These are phyloP conservation scores for Geotrichum cucujoidarum DNA, from an alignment of 1,139 yeast species.

Conservation along the genomic window DNA sequence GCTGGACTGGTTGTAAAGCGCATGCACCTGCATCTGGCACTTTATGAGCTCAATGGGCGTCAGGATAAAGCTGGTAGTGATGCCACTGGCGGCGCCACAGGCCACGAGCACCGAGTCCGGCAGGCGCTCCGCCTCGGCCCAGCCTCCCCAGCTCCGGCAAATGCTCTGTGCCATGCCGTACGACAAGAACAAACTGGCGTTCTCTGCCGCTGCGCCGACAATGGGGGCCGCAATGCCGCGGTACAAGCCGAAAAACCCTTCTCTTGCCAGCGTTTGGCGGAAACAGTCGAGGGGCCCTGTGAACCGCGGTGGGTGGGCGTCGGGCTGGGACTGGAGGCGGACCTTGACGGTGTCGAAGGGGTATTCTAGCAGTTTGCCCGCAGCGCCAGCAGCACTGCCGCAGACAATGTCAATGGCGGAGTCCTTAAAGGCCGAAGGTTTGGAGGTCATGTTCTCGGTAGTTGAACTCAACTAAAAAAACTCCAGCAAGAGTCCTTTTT, in stretches of 20 bases:
- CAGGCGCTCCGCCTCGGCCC: conserved; percentile 10
- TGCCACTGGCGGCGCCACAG: conserved; percentile 80
- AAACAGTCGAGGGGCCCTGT: conserved; percentile 59
- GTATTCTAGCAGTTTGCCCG: conserved; percentile 80
- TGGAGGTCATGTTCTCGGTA: neutral
- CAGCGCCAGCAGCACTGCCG: conserved; percentile 60
- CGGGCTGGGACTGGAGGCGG: conserved; percentile 69
- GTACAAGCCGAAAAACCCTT: conserved; percentile 64
- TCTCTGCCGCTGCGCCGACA: conserved; percentile 83
- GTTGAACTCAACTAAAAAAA: neutral
- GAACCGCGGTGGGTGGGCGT: conserved; percentile 41
- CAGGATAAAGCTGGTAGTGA: conserved; percentile 73
- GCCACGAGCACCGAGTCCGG: conserved; percentile 34
- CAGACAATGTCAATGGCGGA: conserved; percentile 30
- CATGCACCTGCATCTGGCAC: conserved; percentile 79
- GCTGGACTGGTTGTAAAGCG: conserved; percentile 16
- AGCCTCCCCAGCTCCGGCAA: conserved; percentile 24
- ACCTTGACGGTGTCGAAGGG: conserved; percentile 94
- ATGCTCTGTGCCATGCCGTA: conserved; percentile 48
- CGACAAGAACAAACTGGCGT: conserved; percentile 63
- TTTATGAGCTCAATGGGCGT: conserved; percentile 89
- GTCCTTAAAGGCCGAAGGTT: conserved; percentile 10
- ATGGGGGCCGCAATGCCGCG: conserved; percentile 72
- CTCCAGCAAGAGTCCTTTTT: too few species aligned
- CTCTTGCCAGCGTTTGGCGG: conserved; percentile 51